Evolutionary conservation across 257 asterid genomes (phyloP).

Genomic region (Scutellaria baicalensis): DNA sequence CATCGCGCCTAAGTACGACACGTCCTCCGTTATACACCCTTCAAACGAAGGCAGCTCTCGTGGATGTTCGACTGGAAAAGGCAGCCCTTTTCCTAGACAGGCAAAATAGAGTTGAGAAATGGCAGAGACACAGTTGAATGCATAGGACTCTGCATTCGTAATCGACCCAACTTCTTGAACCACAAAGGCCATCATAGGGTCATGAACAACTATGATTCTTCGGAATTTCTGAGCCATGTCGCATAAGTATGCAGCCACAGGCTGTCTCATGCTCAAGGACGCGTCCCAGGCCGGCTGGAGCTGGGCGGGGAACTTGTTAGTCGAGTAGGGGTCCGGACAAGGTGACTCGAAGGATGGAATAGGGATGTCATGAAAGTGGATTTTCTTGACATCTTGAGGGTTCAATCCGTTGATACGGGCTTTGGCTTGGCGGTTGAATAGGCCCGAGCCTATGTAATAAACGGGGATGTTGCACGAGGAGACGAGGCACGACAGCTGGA

Average conservation of each 20-base stretch:
- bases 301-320: slow-evolving; percentile 37
- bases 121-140: too few species aligned
- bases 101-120: neutral
- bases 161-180: slow-evolving; percentile 43
- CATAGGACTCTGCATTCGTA: too few species aligned
- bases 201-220: slow-evolving; percentile 36
- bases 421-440: slow-evolving; percentile 46
- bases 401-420: slow-evolving; percentile 24
- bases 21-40: slow-evolving; percentile 2
- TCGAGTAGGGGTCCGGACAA: slow-evolving; percentile 38
- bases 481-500: slow-evolving; percentile 34
- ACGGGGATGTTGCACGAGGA: slow-evolving; percentile 26
- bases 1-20: neutral
- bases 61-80: slow-evolving; percentile 8
- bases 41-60: slow-evolving; percentile 17
- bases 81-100: neutral
- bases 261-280: slow-evolving; percentile 19
- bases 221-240: slow-evolving; percentile 14
- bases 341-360: slow-evolving; percentile 32
- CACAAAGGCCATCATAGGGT: slow-evolving; percentile 27
- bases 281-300: slow-evolving; percentile 36
- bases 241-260: slow-evolving; percentile 10
- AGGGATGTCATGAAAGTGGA: slow-evolving; percentile 43
- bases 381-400: slow-evolving; percentile 15
- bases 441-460: slow-evolving; percentile 24